Conservation (phyloP, 352 stramenopile genomes). For the Saprolegnia parasitica region DNA sequence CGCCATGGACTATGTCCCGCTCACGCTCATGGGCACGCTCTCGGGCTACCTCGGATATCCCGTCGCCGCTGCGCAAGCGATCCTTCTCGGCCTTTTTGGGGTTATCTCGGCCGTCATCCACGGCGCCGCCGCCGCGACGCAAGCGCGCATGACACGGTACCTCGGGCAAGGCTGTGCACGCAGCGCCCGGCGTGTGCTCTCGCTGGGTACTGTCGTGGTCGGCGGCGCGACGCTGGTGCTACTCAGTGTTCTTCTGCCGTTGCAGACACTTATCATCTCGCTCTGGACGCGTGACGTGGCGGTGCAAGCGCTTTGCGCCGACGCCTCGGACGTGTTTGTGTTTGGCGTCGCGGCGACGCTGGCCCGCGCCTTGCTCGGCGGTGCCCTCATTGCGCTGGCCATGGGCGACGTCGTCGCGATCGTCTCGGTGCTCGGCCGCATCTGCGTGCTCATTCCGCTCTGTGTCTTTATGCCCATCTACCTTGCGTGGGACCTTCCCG, state of each 20-base stretch:
- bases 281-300: constrained; percentile 15
- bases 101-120: neutral
- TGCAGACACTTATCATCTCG: neutral
- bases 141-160: constrained; percentile 6
- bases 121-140: neutral
- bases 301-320: neutral
- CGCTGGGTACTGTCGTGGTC: neutral
- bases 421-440: constrained; percentile 5
- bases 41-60: neutral
- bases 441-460: constrained; percentile 17
- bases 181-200: neutral
- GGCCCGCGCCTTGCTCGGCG: constrained; percentile 17
- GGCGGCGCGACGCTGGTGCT: neutral
- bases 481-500: neutral
- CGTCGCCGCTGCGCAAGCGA: neutral
- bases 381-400: constrained; percentile 2
- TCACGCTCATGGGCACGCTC: neutral
- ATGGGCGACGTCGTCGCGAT: constrained; percentile 11
- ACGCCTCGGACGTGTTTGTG: neutral
- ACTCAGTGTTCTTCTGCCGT: neutral
- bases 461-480: constrained; percentile 15
- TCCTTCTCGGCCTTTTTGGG: neutral
- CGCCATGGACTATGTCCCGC: neutral
- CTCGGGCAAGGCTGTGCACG: neutral
- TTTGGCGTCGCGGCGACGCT: neutral